A percentile compares a stretch with the other conserved stretches of the same genome.
These are phyloP conservation scores for Takashimella tepidaria DNA, from an alignment of 1,284 basidiomycete genomes.

Conservation along the genomic window DNA sequence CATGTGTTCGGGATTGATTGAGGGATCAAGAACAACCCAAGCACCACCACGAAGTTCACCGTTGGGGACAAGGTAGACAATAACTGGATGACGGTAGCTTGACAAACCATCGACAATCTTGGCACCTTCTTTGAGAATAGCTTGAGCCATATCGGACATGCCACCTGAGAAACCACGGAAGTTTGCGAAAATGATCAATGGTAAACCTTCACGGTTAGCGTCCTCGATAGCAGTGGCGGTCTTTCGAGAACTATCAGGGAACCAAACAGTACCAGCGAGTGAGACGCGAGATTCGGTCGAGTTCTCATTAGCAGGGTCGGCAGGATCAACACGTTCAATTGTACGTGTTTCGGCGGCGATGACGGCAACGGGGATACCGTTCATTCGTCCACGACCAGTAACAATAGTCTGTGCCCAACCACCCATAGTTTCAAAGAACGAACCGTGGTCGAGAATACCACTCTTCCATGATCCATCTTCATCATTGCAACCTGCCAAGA, in stretches of 20 bases:
- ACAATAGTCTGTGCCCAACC: slow-evolving; percentile 98
- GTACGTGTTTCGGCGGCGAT: slow-evolving; percentile 89
- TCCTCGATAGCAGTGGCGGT: slow-evolving; percentile 99
- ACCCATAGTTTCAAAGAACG: slow-evolving; percentile 58
- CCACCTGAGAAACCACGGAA: slow-evolving; percentile 99
- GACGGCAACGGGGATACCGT: slow-evolving; percentile 95
- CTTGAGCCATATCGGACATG: slow-evolving; percentile 62
- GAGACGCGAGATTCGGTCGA: slow-evolving; percentile 98
- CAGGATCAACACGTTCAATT: slow-evolving; percentile 92
- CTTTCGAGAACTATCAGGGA: slow-evolving; percentile 99
- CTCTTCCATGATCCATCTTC: slow-evolving; percentile 68
- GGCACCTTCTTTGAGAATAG: slow-evolving; percentile 86
- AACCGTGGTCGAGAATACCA: slow-evolving; percentile 95
- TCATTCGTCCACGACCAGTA: slow-evolving; percentile 88
- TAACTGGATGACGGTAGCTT: slow-evolving; percentile 96
- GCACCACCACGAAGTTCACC: slow-evolving; percentile 98
- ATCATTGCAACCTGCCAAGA: slow-evolving; percentile 88
- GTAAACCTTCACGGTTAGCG: slow-evolving; percentile 93
- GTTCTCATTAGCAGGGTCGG: slow-evolving; percentile 96
- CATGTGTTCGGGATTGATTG: slow-evolving; percentile 95
- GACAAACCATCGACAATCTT: slow-evolving; percentile 98
- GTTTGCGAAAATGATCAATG: slow-evolving; percentile 98
- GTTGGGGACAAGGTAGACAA: slow-evolving; percentile 97
- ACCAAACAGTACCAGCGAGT: slow-evolving; percentile 99
- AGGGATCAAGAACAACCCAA: slow-evolving; percentile 98